phyloP scores from a whole-genome alignment of 2,329 filamentous ascomycete genomes.

The Alternaria solani region DNA sequence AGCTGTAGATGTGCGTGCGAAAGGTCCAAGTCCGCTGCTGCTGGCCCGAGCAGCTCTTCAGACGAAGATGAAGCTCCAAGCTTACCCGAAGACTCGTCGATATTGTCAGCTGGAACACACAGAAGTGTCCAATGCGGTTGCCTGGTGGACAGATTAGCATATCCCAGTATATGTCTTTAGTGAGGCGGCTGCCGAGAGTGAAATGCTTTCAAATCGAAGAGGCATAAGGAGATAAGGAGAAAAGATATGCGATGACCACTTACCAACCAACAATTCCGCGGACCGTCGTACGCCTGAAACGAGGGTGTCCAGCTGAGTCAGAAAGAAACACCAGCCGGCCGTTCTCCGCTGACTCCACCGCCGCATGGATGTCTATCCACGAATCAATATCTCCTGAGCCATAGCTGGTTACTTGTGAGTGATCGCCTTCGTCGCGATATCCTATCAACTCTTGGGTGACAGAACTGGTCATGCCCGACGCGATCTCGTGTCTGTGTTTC shows the following conservation, averaged over 20 bases:
- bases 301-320: conserved; percentile 89
- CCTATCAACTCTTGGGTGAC: conserved; percentile 93
- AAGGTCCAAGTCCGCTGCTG: conserved; percentile 70
- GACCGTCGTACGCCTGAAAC: conserved; percentile 87
- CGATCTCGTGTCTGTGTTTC: conserved; percentile 92
- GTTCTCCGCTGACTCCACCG: conserved; percentile 71
- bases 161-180: neutral
- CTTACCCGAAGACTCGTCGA: conserved; percentile 57
- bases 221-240: too few relatives aligned
- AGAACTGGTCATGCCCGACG: conserved; percentile 90
- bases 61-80: conserved; percentile 59
- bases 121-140: conserved; percentile 92
- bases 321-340: conserved; percentile 86
- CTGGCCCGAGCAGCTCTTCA: conserved; percentile 61
- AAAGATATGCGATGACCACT: conserved; percentile 8
- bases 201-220: neutral
- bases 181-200: neutral
- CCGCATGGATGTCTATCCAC: conserved; percentile 92
- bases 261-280: conserved; percentile 89
- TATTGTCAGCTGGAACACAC: conserved; percentile 83
- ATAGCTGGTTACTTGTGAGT: conserved; percentile 75
- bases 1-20: conserved; percentile 83
- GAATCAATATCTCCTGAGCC: conserved; percentile 85
- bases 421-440: conserved; percentile 61
- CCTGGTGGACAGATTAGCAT: conserved; percentile 21